Evolutionary conservation across 2,329 filamentous ascomycete species (phyloP).

Genomic region (Diaporthe sp.): DNA sequence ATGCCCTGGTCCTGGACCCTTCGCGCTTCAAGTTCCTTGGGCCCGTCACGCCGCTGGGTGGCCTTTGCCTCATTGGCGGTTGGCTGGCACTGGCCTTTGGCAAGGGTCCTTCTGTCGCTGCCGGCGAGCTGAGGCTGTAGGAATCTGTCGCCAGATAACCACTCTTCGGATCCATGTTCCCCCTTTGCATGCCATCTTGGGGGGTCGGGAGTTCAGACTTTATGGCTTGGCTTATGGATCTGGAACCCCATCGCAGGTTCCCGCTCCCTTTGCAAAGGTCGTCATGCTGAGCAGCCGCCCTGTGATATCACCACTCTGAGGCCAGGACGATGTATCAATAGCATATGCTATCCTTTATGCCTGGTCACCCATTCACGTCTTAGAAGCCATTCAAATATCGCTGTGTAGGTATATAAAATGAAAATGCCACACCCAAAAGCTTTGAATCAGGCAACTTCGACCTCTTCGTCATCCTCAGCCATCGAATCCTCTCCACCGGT

Average conservation of each 20-base stretch:
- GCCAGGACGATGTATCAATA: neutral
- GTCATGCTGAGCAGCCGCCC: neutral
- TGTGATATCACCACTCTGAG: no score
- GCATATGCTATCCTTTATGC: neutral
- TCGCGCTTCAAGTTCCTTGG: conserved; percentile 70
- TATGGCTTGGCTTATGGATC: neutral
- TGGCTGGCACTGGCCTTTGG: conserved; percentile 62
- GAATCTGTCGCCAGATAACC: neutral
- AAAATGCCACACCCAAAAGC: neutral
- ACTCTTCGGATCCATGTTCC: neutral
- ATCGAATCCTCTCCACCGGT: neutral
- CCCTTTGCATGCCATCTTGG: neutral
- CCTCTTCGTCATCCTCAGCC: neutral
- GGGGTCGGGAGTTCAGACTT: neutral
- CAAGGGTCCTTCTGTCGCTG: conserved; percentile 38
- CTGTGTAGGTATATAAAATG: neutral
- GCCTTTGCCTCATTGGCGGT: conserved; percentile 73
- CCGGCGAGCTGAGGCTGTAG: conserved; percentile 36
- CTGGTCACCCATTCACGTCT: neutral
- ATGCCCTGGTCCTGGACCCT: conserved; percentile 73
- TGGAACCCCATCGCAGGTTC: neutral
- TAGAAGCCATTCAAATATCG: neutral
- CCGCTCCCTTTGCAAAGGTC: neutral
- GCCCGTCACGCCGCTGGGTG: conserved; percentile 75
- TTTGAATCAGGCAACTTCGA: neutral